Evolutionary conservation across 495 filamentous ascomycete genomes (phyloP).

Genomic region (Hyaloscypha hepaticicola): DNA sequence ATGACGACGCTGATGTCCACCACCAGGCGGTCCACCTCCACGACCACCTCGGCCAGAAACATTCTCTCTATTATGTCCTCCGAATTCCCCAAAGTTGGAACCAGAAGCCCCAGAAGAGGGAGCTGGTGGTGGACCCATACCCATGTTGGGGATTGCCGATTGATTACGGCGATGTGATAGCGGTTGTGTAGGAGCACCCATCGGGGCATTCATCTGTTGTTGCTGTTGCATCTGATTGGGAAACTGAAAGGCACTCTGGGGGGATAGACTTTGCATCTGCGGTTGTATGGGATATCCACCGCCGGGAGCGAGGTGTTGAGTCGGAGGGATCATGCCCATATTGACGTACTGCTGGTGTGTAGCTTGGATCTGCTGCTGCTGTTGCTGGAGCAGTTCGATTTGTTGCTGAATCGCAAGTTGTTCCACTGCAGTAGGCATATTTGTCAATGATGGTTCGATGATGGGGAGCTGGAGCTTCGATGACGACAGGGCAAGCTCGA

Average conservation of each 20-base stretch:
- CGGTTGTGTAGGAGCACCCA: conserved; percentile 75
- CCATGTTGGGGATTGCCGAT: conserved; percentile 91
- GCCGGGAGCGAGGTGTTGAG: conserved; percentile 70
- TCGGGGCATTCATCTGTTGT: conserved; percentile 55
- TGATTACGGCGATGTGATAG: conserved; percentile 95
- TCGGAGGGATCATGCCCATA: conserved; percentile 87
- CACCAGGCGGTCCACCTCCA: conserved; percentile 64
- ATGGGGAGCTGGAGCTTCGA: conserved; percentile 16
- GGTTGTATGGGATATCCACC: conserved; percentile 63
- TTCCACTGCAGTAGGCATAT: conserved; percentile 64
- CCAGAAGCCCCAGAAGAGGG: conserved; percentile 95
- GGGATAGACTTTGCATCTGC: conserved; percentile 72
- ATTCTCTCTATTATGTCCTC: conserved; percentile 63
- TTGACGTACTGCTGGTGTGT: conserved; percentile 97
- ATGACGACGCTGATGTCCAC: conserved; percentile 90
- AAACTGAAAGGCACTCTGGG: conserved; percentile 88
- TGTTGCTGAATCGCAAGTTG: conserved; percentile 98
- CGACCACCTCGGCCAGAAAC: conserved; percentile 70
- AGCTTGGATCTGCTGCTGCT: conserved; percentile 95
- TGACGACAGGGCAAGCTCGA: conserved; percentile 19
- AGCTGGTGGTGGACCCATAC: conserved; percentile 90
- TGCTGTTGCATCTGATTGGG: conserved; percentile 77
- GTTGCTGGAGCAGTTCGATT: conserved; percentile 95
- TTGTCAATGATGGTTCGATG: conserved; percentile 27
- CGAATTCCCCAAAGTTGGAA: conserved; percentile 74